Evolutionary conservation across 805 yeast genomes (phyloP).

Genomic region (Lipomyces yamanashiensis): DNA sequence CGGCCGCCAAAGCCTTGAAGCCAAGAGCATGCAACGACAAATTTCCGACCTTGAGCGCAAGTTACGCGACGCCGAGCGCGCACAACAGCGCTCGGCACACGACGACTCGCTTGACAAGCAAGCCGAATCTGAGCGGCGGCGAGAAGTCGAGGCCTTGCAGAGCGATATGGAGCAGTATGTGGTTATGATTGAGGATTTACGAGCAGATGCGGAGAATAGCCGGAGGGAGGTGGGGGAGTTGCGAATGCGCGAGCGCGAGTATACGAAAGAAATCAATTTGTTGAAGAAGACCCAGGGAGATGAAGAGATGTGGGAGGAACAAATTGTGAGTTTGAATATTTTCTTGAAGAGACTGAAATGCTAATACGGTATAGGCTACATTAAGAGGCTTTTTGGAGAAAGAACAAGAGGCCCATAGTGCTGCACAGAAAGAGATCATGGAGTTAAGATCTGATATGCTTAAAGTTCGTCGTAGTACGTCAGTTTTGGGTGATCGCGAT

Average conservation of each 20-base stretch:
- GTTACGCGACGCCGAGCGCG: conserved; percentile 11
- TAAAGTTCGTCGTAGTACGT: conserved; percentile 25
- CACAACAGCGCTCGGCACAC: background rate
- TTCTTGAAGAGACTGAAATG: background rate
- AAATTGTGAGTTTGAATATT: conserved; percentile 21
- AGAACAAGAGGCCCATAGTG: conserved; percentile 28
- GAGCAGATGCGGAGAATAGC: conserved; percentile 18
- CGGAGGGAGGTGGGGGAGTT: conserved; percentile 9
- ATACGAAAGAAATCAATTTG: conserved; percentile 14
- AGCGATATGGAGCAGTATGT: conserved; percentile 22
- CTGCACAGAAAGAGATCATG: conserved; percentile 27
- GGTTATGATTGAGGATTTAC: conserved; percentile 23
- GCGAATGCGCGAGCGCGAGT: conserved; percentile 12
- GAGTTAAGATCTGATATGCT: conserved; percentile 26
- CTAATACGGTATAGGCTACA: conserved; percentile 4
- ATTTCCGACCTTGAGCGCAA: conserved; percentile 29
- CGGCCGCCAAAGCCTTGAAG: conserved; percentile 33
- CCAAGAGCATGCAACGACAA: conserved; percentile 30
- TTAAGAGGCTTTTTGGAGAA: conserved; percentile 23
- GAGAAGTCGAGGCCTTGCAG: conserved; percentile 21
- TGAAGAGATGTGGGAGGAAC: conserved; percentile 21
- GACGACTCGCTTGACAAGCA: conserved; percentile 1
- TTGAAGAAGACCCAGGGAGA: conserved; percentile 8
- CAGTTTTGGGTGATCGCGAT: conserved; percentile 27
- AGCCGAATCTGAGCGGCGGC: conserved; percentile 8